A percentile compares a stretch with the other conserved stretches of the same genome.
Conservation (phyloP, 306 rosid species). For the Fragaria nilgerrensis region DNA sequence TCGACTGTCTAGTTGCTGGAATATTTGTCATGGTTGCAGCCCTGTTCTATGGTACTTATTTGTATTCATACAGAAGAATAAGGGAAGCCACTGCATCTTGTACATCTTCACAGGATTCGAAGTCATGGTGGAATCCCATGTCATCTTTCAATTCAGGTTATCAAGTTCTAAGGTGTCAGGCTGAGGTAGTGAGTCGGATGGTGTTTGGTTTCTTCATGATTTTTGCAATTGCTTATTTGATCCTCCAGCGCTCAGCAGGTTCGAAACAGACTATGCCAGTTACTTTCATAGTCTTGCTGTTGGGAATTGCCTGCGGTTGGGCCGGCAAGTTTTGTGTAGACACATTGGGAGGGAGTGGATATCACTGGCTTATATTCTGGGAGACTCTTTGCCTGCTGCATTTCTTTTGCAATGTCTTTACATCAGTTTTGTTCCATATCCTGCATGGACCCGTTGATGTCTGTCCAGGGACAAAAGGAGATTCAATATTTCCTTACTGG, state of each 20-base stretch:
- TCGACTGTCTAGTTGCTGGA: conserved; percentile 84
- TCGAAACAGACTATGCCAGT: conserved; percentile 68
- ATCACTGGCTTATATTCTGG: conserved; percentile 73
- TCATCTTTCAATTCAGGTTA: conserved; percentile 43
- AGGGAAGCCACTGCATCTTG: conserved; percentile 70
- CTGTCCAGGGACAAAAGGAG: conserved; percentile 29
- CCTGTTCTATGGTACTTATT: conserved; percentile 63
- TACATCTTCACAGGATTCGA: conserved; percentile 60
- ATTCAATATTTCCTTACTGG: conserved; percentile 45
- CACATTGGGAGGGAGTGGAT: conserved; percentile 84
- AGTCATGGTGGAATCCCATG: conserved; percentile 68
- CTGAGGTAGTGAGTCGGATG: conserved; percentile 63
- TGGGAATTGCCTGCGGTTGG: conserved; percentile 67
- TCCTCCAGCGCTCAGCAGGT: conserved; percentile 57
- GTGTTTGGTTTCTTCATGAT: conserved; percentile 63
- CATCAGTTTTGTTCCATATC: conserved; percentile 44
- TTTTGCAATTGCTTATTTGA: conserved; percentile 45
- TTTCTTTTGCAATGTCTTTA: conserved; percentile 51
- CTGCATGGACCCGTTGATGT: conserved; percentile 59
- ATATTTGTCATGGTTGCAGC: conserved; percentile 62
- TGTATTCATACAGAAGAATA: conserved; percentile 59
- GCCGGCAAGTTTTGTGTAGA: conserved; percentile 79
- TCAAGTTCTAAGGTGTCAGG: conserved; percentile 51
- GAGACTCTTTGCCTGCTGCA: conserved; percentile 64
- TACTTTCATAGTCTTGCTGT: conserved; percentile 63